Conservation (phyloP, 2,329 filamentous ascomycete genomes). For the Nectriaceae sp. region DNA sequence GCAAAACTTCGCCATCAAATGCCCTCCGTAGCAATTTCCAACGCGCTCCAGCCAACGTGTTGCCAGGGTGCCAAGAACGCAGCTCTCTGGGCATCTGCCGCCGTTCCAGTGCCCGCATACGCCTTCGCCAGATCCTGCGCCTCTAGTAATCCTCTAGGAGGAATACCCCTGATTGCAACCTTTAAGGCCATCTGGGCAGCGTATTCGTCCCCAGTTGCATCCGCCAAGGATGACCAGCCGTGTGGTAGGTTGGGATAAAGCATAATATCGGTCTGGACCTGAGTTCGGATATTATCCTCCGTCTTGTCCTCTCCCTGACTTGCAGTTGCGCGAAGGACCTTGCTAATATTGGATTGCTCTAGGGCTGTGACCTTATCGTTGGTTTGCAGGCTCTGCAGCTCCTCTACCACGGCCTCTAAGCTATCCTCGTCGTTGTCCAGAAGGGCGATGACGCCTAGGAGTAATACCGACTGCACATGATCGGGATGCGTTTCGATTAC, state of each 20-base stretch:
- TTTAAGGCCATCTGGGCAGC: conserved; percentile 76
- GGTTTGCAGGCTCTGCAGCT: conserved; percentile 73
- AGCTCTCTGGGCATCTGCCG: conserved; percentile 74
- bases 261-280: conserved; percentile 78
- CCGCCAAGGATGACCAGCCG: conserved; percentile 77
- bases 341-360: conserved; percentile 71
- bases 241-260: conserved; percentile 76
- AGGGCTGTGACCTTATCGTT: conserved; percentile 61
- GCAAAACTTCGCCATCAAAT: conserved; percentile 6
- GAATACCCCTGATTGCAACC: conserved; percentile 74
- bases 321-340: conserved; percentile 75
- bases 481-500: conserved; percentile 73
- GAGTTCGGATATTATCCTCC: conserved; percentile 55
- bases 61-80: conserved; percentile 83
- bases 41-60: conserved; percentile 61
- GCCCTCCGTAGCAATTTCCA: conserved; percentile 39
- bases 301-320: conserved; percentile 52
- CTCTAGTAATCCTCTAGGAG: conserved; percentile 68
- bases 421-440: conserved; percentile 79
- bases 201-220: conserved; percentile 54
- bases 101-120: conserved; percentile 71
- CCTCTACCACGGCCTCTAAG: conserved; percentile 76
- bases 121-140: conserved; percentile 71
- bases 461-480: conserved; percentile 77
- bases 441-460: conserved; percentile 82